Base-by-base conservation (phyloP, 441 rosid species). In the Brassica hybrid region DNA sequence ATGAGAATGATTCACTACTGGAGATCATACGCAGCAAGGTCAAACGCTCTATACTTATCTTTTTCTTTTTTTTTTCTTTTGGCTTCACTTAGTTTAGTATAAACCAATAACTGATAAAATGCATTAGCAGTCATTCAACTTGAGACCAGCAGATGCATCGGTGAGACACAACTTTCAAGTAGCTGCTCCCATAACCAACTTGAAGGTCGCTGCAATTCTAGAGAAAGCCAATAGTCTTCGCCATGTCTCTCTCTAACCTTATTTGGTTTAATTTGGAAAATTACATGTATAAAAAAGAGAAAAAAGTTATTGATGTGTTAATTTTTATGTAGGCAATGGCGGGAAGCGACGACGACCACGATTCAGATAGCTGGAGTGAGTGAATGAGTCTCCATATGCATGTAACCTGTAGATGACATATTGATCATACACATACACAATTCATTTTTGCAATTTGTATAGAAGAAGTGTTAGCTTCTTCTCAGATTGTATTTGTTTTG, bases 151-250 rank as follows among this genome's bases (percentile, higher is more conserved):
- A 5, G 65, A 80, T 19, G 82, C 76, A 11, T 81, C 85, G 14
- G 65, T 13, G 77, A 88, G 96, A 85, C 94, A 94, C 71, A 86
- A 88, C 77, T 75, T 90, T 71, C 97, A 85, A 74, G 73, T 65
- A 68, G 91, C 91, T 71, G 69, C 50, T 67, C 97, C 99, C 38
- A 87, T 79, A 75, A 91, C 98, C 74, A 95, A 95, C 89, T 83
- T 90, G 83, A 93, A 72, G 85, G 91, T 95, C 80, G 94, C 94
- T 72, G 99, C 98, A 67, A 91, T 95, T 73, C 87, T 95, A 84
- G 94, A 91, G 95, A 95, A 93, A 84, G 99, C 99, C 77, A 93
- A 85, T 81, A 89, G 94, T 62, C 93, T 95, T 72, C 97, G 98
- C 77, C 98, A 90, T 98, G 99, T 95, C 72, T 79, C 75, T 77